Evolutionary conservation across 257 asterid genomes (phyloP).

Genomic region (Solanum lignicaule): DNA sequence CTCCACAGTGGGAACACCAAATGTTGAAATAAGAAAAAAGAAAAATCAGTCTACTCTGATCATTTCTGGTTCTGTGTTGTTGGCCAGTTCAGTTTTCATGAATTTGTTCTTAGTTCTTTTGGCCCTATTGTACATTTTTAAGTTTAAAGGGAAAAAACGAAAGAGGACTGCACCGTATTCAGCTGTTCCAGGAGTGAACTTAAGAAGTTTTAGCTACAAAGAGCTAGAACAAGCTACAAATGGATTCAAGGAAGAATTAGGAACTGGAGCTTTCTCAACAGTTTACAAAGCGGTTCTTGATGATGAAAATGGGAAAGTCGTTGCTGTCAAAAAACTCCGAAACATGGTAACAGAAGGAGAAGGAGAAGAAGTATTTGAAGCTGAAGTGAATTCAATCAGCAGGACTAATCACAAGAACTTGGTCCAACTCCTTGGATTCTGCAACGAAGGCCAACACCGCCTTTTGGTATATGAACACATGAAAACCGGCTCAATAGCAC

Average conservation of each 20-base stretch:
- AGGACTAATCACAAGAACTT: slow-evolving; percentile 30
- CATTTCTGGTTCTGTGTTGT: background rate
- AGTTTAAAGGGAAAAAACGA: background rate
- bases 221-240: background rate
- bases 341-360: slow-evolving; percentile 7
- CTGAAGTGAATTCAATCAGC: slow-evolving; percentile 26
- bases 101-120: background rate
- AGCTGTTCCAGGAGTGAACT: background rate
- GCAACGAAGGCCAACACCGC: slow-evolving; percentile 12
- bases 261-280: background rate
- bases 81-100: background rate
- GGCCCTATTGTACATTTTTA: background rate
- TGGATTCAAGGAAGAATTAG: background rate
- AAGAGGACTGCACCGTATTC: background rate
- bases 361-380: slow-evolving; percentile 9
- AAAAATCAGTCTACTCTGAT: background rate
- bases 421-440: slow-evolving; percentile 24
- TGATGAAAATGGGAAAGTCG: background rate
- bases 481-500: slow-evolving; percentile 17
- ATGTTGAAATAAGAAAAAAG: background rate
- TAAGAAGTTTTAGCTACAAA: background rate
- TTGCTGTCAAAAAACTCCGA: slow-evolving; percentile 26
- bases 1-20: background rate
- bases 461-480: slow-evolving; percentile 24
- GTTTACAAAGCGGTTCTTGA: background rate